A percentile compares a stretch with the other conserved stretches of the same genome.
phyloP scores from a whole-genome alignment of 805 yeast genomes.

The Torulaspora gathmanii region DNA sequence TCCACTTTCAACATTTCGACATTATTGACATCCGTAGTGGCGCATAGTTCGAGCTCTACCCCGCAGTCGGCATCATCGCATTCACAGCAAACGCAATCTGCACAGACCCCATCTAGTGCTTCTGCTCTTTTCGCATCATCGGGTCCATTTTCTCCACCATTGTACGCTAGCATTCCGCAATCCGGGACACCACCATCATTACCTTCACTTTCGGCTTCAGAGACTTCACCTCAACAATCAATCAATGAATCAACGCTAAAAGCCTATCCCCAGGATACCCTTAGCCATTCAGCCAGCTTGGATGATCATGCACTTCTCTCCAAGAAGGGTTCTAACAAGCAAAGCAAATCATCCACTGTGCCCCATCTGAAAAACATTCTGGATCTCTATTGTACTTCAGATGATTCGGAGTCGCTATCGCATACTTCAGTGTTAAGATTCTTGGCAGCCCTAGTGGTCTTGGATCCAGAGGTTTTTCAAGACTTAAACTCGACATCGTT shows the following conservation, averaged over 20 bases:
- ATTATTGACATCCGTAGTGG: slow-evolving; percentile 15
- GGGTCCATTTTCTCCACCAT: slow-evolving; percentile 9
- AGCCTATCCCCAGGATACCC: slow-evolving; percentile 5
- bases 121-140: slow-evolving; percentile 4
- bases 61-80: slow-evolving; percentile 16
- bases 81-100: slow-evolving; percentile 1
- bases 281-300: slow-evolving; percentile 1
- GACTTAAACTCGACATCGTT: slow-evolving; percentile 26
- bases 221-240: slow-evolving; percentile 3
- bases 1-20: slow-evolving; percentile 23
- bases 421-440: slow-evolving; percentile 29
- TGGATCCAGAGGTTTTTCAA: slow-evolving; percentile 26
- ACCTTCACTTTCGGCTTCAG: slow-evolving; percentile 1
- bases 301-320: slow-evolving; percentile 1
- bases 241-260: slow-evolving; percentile 2
- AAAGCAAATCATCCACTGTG: slow-evolving; percentile 2
- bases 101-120: slow-evolving; percentile 5
- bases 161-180: slow-evolving; percentile 5
- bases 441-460: slow-evolving; percentile 22
- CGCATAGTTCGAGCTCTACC: slow-evolving; percentile 6
- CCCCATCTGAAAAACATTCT: slow-evolving; percentile 22
- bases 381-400: slow-evolving; percentile 25
- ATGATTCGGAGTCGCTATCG: slow-evolving; percentile 28
- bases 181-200: slow-evolving; percentile 9
- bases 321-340: slow-evolving; percentile 6